Conservation (phyloP, 176 grass and related monocot genomes). For the Chloris gayana region DNA sequence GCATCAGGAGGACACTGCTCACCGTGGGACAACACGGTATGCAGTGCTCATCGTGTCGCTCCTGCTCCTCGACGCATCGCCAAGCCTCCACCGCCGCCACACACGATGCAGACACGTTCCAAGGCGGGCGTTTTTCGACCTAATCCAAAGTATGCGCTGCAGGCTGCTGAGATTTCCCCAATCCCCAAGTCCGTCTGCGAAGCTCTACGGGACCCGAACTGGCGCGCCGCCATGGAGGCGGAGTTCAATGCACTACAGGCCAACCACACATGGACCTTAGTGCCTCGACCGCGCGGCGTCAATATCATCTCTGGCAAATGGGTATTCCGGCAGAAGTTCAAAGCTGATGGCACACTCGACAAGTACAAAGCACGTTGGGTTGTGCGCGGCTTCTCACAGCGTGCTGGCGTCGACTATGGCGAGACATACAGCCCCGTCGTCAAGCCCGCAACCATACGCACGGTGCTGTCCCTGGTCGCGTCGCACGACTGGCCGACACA, state of each 20-base stretch:
- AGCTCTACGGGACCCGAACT: neutral
- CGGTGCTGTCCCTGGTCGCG: neutral
- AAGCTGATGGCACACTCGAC: neutral
- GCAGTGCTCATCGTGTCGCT: neutral
- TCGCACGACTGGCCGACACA: neutral
- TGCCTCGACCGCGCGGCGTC: neutral
- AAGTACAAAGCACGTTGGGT: neutral
- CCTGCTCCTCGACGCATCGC: neutral
- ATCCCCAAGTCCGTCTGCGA: neutral
- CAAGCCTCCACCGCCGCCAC: too few species aligned
- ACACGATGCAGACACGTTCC: neutral
- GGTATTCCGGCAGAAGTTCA: neutral
- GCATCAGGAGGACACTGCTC: too few species aligned
- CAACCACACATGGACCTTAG: neutral
- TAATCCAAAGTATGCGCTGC: neutral
- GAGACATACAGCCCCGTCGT: neutral
- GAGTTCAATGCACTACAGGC: neutral
- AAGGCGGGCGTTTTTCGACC: neutral
- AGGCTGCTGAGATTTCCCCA: neutral
- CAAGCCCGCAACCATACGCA: neutral
- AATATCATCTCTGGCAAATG: neutral
- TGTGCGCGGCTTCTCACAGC: neutral
- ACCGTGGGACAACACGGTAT: too few species aligned
- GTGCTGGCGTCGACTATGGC: neutral
- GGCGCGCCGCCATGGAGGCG: neutral